phyloP scores from a whole-genome alignment of 2,329 filamentous ascomycete species.

The Chaetomiaceae sp. region DNA sequence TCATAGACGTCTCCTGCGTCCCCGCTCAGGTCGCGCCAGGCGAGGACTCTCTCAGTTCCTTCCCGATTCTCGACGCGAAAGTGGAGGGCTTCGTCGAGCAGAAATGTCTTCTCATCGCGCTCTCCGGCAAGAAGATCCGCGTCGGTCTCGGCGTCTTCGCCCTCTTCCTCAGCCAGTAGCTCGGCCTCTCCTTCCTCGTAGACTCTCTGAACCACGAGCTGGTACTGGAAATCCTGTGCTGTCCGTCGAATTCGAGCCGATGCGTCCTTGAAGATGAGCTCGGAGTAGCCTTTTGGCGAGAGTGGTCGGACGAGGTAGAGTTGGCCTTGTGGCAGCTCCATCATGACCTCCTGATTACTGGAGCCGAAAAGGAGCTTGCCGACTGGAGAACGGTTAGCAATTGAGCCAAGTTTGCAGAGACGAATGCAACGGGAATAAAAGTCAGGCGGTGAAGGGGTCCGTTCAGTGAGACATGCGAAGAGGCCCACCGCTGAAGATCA shows the following conservation, averaged over 20 bases:
- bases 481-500: neutral
- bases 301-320: slow-evolving; percentile 94
- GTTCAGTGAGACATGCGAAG: neutral
- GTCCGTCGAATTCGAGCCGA: slow-evolving; percentile 88
- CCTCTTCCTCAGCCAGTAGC: slow-evolving; percentile 81
- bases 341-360: slow-evolving; percentile 82
- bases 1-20: slow-evolving; percentile 95
- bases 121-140: slow-evolving; percentile 71
- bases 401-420: no score
- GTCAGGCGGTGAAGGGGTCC: neutral
- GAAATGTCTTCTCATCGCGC: slow-evolving; percentile 94
- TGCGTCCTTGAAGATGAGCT: slow-evolving; percentile 98
- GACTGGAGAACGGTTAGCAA: slow-evolving; percentile 50
- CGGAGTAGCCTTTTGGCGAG: slow-evolving; percentile 95
- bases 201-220: slow-evolving; percentile 90
- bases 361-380: slow-evolving; percentile 90
- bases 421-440: neutral
- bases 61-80: slow-evolving; percentile 81
- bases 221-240: slow-evolving; percentile 93
- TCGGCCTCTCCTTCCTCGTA: slow-evolving; percentile 98
- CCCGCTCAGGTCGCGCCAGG: slow-evolving; percentile 92
- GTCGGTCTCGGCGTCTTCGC: slow-evolving; percentile 72
- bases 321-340: slow-evolving; percentile 92
- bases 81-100: slow-evolving; percentile 87
- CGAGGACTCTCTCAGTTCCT: slow-evolving; percentile 77